phyloP scores from a whole-genome alignment of 192 early-diverging fungal genomes.

The Coemansia sp. region DNA sequence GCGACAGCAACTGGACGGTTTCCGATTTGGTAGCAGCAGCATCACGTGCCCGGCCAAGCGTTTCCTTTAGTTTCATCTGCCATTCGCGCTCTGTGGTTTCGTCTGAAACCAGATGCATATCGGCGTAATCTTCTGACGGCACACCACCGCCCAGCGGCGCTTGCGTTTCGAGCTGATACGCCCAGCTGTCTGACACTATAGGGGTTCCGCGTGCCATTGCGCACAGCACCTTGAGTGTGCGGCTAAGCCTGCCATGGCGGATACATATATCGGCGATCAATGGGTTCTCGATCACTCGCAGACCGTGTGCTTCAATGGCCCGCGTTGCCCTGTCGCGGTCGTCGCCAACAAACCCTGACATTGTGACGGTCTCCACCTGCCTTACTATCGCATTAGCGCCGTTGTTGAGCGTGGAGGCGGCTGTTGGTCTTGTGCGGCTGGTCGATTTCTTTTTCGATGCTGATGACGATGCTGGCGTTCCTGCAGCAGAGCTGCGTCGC shows the following conservation, averaged over 20 bases:
- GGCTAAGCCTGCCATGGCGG: conserved; percentile 23
- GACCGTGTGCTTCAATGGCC: conserved; percentile 6
- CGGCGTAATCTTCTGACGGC: neutral
- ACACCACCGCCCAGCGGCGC: neutral
- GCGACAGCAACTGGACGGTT: conserved; percentile 4
- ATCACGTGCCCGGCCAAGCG: conserved; percentile 15
- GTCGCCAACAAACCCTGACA: conserved; percentile 24
- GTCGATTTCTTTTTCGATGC: neutral
- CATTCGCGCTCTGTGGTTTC: conserved; percentile 35
- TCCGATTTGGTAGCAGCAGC: neutral
- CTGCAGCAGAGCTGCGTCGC: conserved; percentile 10
- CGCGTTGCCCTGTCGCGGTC: conserved; percentile 2
- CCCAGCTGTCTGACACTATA: conserved; percentile 19
- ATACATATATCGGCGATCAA: conserved; percentile 31
- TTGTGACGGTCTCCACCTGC: conserved; percentile 3
- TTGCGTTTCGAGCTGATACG: neutral
- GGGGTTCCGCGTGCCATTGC: conserved; percentile 42
- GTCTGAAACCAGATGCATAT: conserved; percentile 15
- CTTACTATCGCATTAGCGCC: too few relatives aligned
- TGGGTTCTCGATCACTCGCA: conserved; percentile 32
- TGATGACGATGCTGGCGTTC: neutral
- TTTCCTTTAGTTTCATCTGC: conserved; percentile 24
- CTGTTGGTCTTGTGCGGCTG: neutral
- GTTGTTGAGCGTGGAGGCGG: neutral
- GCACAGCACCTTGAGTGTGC: conserved; percentile 49